These are phyloP conservation scores for Acacia pycnantha DNA, from an alignment of 331 rosid species.

Conservation along the genomic window DNA sequence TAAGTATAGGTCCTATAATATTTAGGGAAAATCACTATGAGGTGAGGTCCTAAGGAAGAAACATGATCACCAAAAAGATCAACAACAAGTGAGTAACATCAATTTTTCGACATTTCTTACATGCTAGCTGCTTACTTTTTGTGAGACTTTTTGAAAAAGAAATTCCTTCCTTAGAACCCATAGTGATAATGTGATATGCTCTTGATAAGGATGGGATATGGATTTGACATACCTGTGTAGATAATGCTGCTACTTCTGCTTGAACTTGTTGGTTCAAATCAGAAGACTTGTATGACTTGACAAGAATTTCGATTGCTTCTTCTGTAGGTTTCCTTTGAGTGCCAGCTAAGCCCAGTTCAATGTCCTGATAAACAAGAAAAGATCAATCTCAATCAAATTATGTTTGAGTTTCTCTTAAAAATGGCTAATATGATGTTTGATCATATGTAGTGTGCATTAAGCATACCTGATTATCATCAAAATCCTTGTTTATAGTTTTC, in stretches of 20 bases:
- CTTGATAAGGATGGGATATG: not conserved
- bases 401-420: not conserved
- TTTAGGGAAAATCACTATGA: too few species aligned
- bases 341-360: constrained; percentile 34
- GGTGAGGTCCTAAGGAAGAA: too few species aligned
- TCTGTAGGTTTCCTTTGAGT: constrained; percentile 26
- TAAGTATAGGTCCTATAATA: too few species aligned
- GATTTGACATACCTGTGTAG: constrained; percentile 25
- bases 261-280: constrained; percentile 27
- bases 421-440: not conserved
- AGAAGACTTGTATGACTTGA: constrained; percentile 38
- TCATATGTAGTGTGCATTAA: not conserved
- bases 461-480: constrained; percentile 58
- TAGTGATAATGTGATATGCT: too few species aligned
- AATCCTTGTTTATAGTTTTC: constrained; percentile 75
- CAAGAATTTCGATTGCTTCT: constrained; percentile 40
- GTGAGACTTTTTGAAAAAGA: too few species aligned
- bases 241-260: constrained; percentile 22
- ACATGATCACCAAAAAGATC: too few species aligned
- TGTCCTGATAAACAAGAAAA: constrained; percentile 46
- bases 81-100: too few species aligned
- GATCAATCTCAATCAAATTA: not conserved
- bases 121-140: too few species aligned
- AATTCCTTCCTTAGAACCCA: too few species aligned
- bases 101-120: too few species aligned